A percentile compares a stretch with the other conserved stretches of the same genome.
Conservation (phyloP, 805 yeast genomes). For the Saturnispora hagleri region DNA sequence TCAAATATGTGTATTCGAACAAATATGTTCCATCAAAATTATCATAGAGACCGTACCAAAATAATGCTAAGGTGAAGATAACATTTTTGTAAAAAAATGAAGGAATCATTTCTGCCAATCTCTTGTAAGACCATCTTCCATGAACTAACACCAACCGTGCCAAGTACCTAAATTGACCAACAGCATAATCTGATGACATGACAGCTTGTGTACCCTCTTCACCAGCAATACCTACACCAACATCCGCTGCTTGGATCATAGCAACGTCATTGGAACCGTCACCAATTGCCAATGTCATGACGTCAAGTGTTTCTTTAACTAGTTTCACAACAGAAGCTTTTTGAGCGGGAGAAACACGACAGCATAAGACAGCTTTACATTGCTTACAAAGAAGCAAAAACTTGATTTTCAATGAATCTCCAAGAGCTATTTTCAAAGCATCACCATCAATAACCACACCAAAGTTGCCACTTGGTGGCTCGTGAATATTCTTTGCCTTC, state of each 20-base stretch:
- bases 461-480: constrained; percentile 55
- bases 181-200: constrained; percentile 80
- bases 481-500: constrained; percentile 48
- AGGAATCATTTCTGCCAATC: constrained; percentile 79
- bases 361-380: constrained; percentile 74
- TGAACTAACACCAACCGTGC: constrained; percentile 61
- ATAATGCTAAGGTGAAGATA: constrained; percentile 61
- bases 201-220: constrained; percentile 88
- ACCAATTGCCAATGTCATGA: constrained; percentile 82
- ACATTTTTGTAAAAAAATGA: constrained; percentile 74
- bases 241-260: constrained; percentile 82
- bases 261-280: constrained; percentile 89
- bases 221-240: constrained; percentile 87
- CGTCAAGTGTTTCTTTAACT: constrained; percentile 65
- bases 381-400: constrained; percentile 68
- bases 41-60: constrained; percentile 71
- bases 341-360: constrained; percentile 84
- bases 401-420: constrained; percentile 35
- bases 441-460: constrained; percentile 78
- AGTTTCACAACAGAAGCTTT: constrained; percentile 75
- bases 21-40: constrained; percentile 75
- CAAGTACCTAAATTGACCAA: constrained; percentile 72
- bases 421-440: constrained; percentile 50
- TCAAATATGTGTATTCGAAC: constrained; percentile 69
- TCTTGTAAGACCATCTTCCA: constrained; percentile 81